These are phyloP conservation scores for Herpetomonas muscarum DNA, from an alignment of 208 protist species.

Conservation along the genomic window DNA sequence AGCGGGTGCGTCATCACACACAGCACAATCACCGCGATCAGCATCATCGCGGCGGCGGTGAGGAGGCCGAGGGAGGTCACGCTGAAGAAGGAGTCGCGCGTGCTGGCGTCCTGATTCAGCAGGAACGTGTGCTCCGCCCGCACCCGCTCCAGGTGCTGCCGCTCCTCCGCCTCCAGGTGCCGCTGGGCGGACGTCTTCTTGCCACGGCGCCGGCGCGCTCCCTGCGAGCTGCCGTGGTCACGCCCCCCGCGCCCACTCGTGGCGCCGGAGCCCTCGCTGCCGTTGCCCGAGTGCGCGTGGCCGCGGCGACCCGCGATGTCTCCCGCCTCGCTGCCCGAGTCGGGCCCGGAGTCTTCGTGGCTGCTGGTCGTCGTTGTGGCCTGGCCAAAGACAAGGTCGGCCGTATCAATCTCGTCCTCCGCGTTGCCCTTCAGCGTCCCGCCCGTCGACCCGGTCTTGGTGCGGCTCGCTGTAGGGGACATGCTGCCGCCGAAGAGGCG, in stretches of 20 bases:
- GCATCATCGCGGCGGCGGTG: neutral
- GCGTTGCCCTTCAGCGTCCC: no score
- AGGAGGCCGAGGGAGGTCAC: neutral
- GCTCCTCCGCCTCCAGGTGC: neutral
- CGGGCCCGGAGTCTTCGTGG: no score
- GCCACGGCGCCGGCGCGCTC: neutral
- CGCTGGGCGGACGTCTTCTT: no score
- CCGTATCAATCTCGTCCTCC: no score
- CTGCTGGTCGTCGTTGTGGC: no score
- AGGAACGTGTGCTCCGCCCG: neutral
- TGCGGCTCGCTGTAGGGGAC: no score
- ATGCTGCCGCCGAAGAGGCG: no score
- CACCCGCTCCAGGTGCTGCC: neutral
- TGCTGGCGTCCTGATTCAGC: neutral
- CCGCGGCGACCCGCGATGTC: neutral
- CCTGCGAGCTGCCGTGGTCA: neutral
- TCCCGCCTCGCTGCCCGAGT: neutral
- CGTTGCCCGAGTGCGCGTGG: neutral
- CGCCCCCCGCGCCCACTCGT: neutral
- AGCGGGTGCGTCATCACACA: neutral
- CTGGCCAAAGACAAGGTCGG: no score
- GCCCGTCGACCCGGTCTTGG: no score
- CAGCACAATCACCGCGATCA: neutral
- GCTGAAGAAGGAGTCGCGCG: neutral
- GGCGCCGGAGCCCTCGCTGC: neutral